phyloP scores from a whole-genome alignment of 345 rosid genomes.

The Rubroshorea leprosula region DNA sequence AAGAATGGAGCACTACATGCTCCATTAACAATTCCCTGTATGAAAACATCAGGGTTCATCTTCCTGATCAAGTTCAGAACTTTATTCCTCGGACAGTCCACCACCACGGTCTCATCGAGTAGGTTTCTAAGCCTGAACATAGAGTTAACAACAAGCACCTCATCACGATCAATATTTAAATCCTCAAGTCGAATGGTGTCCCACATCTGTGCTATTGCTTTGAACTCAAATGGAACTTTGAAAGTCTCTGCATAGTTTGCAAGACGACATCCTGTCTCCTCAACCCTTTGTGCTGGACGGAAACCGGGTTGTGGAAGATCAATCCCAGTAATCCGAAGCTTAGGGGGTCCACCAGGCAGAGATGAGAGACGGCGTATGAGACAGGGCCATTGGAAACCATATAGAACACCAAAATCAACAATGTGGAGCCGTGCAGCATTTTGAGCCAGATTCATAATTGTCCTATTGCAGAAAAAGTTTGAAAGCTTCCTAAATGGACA shows the following conservation, averaged over 20 bases:
- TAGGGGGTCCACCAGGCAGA: constrained; percentile 43
- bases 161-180: constrained; percentile 40
- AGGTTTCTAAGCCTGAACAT: constrained; percentile 38
- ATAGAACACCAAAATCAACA: constrained; percentile 44
- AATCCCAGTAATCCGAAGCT: constrained; percentile 42
- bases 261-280: constrained; percentile 45
- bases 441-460: constrained; percentile 35
- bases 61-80: constrained; percentile 38
- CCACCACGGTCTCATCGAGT: constrained; percentile 53
- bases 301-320: constrained; percentile 53
- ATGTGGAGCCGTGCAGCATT: constrained; percentile 42
- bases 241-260: constrained; percentile 44
- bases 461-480: constrained; percentile 41
- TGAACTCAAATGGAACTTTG: constrained; percentile 48
- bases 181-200: constrained; percentile 46
- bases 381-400: constrained; percentile 56
- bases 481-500: constrained; percentile 51
- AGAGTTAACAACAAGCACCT: constrained; percentile 43
- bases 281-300: constrained; percentile 49
- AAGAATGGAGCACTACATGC: constrained; percentile 44
- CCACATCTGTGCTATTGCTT: constrained; percentile 58
- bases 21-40: constrained; percentile 43
- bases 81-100: constrained; percentile 38
- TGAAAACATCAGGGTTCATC: constrained; percentile 39
- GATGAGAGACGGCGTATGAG: constrained; percentile 38